These are phyloP conservation scores for Diaporthe sp. DNA, from an alignment of 2,329 filamentous ascomycete species.

Conservation along the genomic window DNA sequence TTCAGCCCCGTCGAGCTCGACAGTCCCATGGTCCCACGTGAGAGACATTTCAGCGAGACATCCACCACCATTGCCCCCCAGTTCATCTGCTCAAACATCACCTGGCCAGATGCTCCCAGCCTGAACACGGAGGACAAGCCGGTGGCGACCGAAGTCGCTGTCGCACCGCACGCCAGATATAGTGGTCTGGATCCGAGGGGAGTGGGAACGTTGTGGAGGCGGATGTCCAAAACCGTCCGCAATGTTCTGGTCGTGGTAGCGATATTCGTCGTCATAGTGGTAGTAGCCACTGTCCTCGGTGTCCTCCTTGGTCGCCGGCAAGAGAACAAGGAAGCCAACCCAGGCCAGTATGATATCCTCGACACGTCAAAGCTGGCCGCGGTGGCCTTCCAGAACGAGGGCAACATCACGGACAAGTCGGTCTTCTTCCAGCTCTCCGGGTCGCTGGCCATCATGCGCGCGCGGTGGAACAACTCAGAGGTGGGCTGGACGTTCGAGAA, in stretches of 20 bases:
- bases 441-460: conserved; percentile 33
- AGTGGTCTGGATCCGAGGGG: conserved; percentile 8
- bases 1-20: conserved; percentile 20
- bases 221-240: conserved; percentile 13
- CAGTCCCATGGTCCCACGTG: conserved; percentile 15
- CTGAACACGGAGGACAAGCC: not conserved
- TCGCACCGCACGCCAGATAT: not conserved
- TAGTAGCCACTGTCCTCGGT: conserved; percentile 23
- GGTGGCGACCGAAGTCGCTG: not conserved
- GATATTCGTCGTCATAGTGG: conserved; percentile 1
- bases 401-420: conserved; percentile 29
- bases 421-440: conserved; percentile 33
- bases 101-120: not conserved
- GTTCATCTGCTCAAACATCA: conserved; percentile 18
- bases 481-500: conserved; percentile 31
- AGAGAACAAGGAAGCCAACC: not conserved
- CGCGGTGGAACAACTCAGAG: conserved; percentile 10
- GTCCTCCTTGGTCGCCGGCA: conserved; percentile 15
- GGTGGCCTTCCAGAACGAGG: conserved; percentile 27
- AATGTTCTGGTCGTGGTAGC: not conserved
- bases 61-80: conserved; percentile 12
- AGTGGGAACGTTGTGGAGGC: conserved; percentile 3
- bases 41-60: conserved; percentile 30
- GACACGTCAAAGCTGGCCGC: conserved; percentile 30
- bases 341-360: conserved; percentile 23